phyloP scores from a whole-genome alignment of 2,329 filamentous ascomycete genomes.

The Incumbomyces delicatus region DNA sequence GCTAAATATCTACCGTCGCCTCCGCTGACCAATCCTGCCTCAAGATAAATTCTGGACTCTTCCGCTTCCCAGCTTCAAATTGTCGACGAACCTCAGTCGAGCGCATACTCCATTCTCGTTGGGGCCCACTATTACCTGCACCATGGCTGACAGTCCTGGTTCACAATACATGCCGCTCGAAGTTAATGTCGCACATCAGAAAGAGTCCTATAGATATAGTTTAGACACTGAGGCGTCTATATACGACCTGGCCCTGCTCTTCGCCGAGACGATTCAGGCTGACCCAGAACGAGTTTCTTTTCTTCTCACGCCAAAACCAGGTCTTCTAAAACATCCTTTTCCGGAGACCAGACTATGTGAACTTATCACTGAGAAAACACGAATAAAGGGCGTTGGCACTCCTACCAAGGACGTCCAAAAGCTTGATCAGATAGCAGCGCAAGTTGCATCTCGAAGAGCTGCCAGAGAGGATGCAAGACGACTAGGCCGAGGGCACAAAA shows the following conservation, averaged over 20 bases:
- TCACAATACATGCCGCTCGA: slow-evolving; percentile 17
- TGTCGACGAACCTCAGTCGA: too few relatives aligned
- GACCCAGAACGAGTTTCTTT: slow-evolving; percentile 35
- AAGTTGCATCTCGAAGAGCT: slow-evolving; percentile 22
- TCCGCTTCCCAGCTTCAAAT: too few relatives aligned
- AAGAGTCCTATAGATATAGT: slow-evolving; percentile 40
- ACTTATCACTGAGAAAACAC: slow-evolving; percentile 31
- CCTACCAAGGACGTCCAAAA: slow-evolving; percentile 32
- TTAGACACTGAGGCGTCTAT: slow-evolving; percentile 43
- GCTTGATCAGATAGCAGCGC: slow-evolving; percentile 30
- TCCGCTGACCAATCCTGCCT: too few relatives aligned
- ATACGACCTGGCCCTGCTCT: slow-evolving; percentile 29
- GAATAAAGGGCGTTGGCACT: slow-evolving; percentile 39
- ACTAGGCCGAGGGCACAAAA: slow-evolving; percentile 6
- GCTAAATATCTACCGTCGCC: too few relatives aligned
- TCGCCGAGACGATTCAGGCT: slow-evolving; percentile 29
- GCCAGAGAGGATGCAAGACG: slow-evolving; percentile 22
- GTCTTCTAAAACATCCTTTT: slow-evolving; percentile 38
- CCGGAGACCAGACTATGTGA: slow-evolving; percentile 26
- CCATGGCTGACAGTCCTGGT: not conserved
- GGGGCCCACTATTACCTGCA: too few relatives aligned
- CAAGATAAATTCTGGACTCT: too few relatives aligned
- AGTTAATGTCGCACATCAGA: slow-evolving; percentile 47
- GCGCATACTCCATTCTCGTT: too few relatives aligned
- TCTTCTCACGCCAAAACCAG: slow-evolving; percentile 38